Base-by-base conservation (phyloP, 208 protist genomes). In the Crithidia thermophila region DNA sequence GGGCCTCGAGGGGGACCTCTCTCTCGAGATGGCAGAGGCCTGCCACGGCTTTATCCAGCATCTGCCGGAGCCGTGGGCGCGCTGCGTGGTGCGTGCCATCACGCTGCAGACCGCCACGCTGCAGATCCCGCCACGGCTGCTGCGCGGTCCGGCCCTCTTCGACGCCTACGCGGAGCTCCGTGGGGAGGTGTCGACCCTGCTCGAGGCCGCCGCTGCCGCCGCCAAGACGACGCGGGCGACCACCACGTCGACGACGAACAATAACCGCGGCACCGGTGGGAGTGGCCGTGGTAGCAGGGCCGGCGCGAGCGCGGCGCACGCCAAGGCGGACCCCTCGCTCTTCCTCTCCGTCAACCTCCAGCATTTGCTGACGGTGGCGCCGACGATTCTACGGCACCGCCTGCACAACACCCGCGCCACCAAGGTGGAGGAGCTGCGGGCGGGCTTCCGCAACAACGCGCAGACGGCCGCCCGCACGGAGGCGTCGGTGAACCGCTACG, bases 21-120 rank as follows among this genome's bases (percentile, higher is more conserved):
- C 50, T 16, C 64, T 67, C 6, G 76, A 79, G 31, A 53, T 77
- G 16, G 63, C 53, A 0, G 71, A 74, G 39, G 65, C 62, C 21
- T 78, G 75, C 39, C 50, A 67, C 56, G 30, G 23, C 20, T 78
- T 88, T 33, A 50, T 86, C 37, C 67, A 64, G 21, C 70, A 64
- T 33, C 69, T 93, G 25, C 87, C 80, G n/a, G 50, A 47, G 42
- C 40, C 36, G 55, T 86, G 78, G 79, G 62, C 68, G 18, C 55
- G 58, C 28, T 61, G 71, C 10, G 47, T 85, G 9, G 36, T 88
- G 14, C 87, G 84, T 3, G 87, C 87, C 1, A 40, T 87, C 13
- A 75, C 82, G 20, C 74, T 93, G 57, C 87, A 93, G 75, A 74
- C 67, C 4, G 68, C 85, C 23, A 81, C 81, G 21, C 70, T 76